Evolutionary conservation across 257 asterid species (phyloP), one percentile per base, ranked within the genome.

Genomic region (Jacaranda copaia): DNA sequence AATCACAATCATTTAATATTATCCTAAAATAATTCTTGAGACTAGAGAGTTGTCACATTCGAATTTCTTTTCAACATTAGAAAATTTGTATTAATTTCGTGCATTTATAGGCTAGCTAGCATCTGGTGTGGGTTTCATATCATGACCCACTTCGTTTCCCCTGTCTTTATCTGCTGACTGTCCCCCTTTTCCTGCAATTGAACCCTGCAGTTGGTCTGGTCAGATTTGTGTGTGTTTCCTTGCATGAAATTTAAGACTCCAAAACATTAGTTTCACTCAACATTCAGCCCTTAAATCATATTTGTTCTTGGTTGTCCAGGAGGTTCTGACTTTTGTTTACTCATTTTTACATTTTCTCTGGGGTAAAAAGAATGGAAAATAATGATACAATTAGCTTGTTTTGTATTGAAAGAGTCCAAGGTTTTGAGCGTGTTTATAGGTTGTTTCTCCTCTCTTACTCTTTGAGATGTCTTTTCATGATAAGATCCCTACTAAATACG

Each of bases 71-170:
- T 40, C 45, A 35, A 4, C 46, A 8, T 15, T 64, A 53, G 81
- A 52, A 25, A 53, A 70, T 52, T 40, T 62, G 67, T 40, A 19
- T 72, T 53, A 14, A 42, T 36, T 56, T 35, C 38, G 52, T 36
- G 72, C 49, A 58, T 67, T 79, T 12, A 79, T 72, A 16, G 56
- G 42, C 45, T 20, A 66, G 75, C 64, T 66, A 65, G 16, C 43
- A 63, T 65, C 48, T 55, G 32, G 68, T 40, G 67, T 61, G 60
- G 66, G 67, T 49, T 39, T 78, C 72, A 69, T 68, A 52, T 15
- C 42, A 13, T 46, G 76, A 16, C 76, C 72, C 77, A 77, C 77
- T 32, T 61, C 18, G 8, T 18, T 66, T 66, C 11, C 36, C 36
- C n/a, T n/a, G 18, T 19, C 42, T 18, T 56, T 65, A 32, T 38